Evolutionary conservation across 768 basidiomycete species (phyloP).

Genomic region (Naganishia friedmannii): DNA sequence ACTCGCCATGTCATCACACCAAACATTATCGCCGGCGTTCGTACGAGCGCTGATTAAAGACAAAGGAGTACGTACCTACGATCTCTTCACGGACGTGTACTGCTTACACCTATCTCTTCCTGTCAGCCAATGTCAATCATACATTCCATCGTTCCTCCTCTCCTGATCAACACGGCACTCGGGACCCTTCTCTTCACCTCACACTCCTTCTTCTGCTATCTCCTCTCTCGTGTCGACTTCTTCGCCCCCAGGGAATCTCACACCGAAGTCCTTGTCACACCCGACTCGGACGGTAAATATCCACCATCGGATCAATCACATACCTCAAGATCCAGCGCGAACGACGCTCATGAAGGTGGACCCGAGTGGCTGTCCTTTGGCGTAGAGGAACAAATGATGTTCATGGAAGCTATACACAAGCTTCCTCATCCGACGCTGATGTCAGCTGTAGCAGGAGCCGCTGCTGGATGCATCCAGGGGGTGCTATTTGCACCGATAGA

Average conservation of each 20-base stretch:
- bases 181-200: conserved; percentile 49
- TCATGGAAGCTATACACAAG: conserved; percentile 26
- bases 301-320: not conserved
- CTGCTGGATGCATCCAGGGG: conserved; percentile 47
- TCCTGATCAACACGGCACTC: conserved; percentile 46
- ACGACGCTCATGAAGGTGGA: conserved; percentile 62
- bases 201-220: conserved; percentile 45
- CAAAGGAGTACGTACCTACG: conserved; percentile 35
- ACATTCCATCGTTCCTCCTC: conserved; percentile 43
- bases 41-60: conserved; percentile 41
- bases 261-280: conserved; percentile 2
- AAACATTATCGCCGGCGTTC: conserved; percentile 44
- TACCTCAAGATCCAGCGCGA: not conserved
- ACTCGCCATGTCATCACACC: conserved; percentile 45
- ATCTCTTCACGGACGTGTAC: not conserved
- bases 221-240: conserved; percentile 35
- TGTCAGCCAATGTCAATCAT: conserved; percentile 37
- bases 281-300: not conserved
- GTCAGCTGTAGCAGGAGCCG: conserved; percentile 43
- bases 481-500: conserved; percentile 48
- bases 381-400: conserved; percentile 27
- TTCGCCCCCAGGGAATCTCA: conserved; percentile 34
- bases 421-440: conserved; percentile 46
- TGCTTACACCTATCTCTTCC: not conserved
- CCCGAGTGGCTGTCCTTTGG: conserved; percentile 55